Base-by-base conservation (phyloP, 768 basidiomycete genomes). In the Serendipita sp. region DNA sequence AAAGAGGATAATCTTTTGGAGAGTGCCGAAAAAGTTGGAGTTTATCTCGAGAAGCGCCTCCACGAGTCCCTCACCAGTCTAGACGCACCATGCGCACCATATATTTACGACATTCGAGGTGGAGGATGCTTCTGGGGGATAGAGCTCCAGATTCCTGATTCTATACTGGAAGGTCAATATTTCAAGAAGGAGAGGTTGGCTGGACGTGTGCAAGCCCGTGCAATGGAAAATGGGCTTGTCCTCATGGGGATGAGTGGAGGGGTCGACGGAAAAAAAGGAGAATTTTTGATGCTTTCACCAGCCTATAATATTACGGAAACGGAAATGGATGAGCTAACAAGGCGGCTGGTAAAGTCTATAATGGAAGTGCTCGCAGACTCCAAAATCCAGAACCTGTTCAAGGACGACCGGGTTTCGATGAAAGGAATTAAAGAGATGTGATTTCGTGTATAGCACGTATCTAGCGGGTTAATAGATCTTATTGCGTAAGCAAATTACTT, bases 101-200 rank as follows among this genome's bases (percentile, higher is more conserved):
- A 80, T 71, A 80, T 81, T 3, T 89, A 86, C 70, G 89, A 92
- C 71, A 82, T 92, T 66, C 85, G 92, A 34, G 92, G 92, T 8
- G 83, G 83, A 18, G 92, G 92, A 38, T 80, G 84, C 34, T 90
- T 92, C 76, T 92, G 87, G 86, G 86, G 78, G 28, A 75, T 93
- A 64, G 91, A 93, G 71, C 92, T 90, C 67, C 88, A 91, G 68
- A 83, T 88, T 67, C 77, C 78, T 3, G 72, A 71, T 15, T 34
- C 24, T 11, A n/a, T 46, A 3, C 70, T 73, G 11, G 76, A 78
- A 64, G 78, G 76, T 8, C 65, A 73, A 44, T 72, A 72, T n/a
- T 62, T 82, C 16, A 77, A 78, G 68, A 80, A 78, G 2, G 66
- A 79, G 56, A 72, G 73, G 41, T 88, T 92, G 69, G 88, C 83